Conservation (phyloP, 176 grass and related monocot genomes). For the Bonia amplexicaulis region DNA sequence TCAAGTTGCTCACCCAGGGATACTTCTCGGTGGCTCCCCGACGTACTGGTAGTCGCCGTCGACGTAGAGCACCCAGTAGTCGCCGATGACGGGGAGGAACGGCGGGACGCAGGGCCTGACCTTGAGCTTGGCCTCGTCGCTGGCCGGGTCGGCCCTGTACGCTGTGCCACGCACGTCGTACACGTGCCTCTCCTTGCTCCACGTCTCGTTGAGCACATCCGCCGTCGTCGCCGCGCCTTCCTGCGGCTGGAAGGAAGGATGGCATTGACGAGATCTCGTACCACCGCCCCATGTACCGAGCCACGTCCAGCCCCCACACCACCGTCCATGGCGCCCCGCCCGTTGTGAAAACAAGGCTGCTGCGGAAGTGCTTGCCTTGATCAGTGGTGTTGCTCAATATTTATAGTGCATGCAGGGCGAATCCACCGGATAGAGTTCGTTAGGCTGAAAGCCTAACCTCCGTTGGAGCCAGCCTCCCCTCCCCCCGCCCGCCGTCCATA, state of each 20-base stretch:
- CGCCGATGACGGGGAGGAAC: constrained; percentile 39
- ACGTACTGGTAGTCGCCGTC: constrained; percentile 34
- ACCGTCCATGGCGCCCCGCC: neutral
- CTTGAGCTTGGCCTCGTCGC: constrained; percentile 51
- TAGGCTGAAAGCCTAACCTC: no score
- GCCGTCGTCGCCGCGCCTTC: constrained; percentile 2
- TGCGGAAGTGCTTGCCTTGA: no score
- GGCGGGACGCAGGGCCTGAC: constrained; percentile 50
- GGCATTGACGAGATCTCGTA: neutral
- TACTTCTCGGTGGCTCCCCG: neutral
- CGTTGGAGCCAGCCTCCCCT: no score
- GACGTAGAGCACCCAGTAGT: constrained; percentile 46
- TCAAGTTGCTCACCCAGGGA: neutral
- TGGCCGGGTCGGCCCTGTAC: constrained; percentile 30
- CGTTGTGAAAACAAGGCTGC: neutral
- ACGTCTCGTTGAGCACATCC: constrained; percentile 52
- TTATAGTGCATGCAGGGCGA: no score
- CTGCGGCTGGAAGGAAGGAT: neutral
- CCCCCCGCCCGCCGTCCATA: no score
- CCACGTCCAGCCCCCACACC: neutral
- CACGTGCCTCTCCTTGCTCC: constrained; percentile 22
- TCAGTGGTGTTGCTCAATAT: no score
- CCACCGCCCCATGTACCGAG: neutral
- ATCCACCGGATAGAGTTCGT: no score
- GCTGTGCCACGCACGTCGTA: constrained; percentile 39